Base-by-base conservation (phyloP, 2,329 filamentous ascomycete species). In the Hansfordia pulvinata region DNA sequence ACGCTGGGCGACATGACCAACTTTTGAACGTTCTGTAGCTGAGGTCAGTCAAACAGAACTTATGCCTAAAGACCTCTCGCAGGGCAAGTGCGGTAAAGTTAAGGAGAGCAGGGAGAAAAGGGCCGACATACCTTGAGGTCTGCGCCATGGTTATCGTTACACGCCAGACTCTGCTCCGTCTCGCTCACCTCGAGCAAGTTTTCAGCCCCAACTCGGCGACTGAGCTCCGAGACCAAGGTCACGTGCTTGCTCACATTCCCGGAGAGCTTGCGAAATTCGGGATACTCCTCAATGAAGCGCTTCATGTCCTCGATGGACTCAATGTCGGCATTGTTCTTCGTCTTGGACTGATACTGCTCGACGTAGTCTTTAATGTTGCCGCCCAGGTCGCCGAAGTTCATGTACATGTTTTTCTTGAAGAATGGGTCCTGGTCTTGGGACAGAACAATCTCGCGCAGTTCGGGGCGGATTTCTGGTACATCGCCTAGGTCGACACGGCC, bases 261-360 rank as follows among this genome's bases (percentile, higher is more conserved):
- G 2, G 90, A 94, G 2, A 98, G 70, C 44, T 94, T 93, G 31
- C 90, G 76, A 52, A 98, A 98, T 49, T 98, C 90, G 3, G 90
- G 90, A 47, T 96, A 98, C 45, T 98, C 90, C 52, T 98, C 90
- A 29, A 98, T 92, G 42, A 98, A 98, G 22, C 86, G 82, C 53
- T 98, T 98, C 92, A 98, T 98, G 49, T 98, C 90, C 29, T 79
- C 69, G 46, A 98, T 96, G 10, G 88, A 94, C 47, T 98, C 90
- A 33, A 98, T 86, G 46, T 93, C 90, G 49, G 85, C 82, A 42
- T 77, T 93, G 42, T 79, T 93, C 47, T 96, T 88, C n/a, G 88
- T 93, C 50, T 93, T 94, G 9, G 81, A 84, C 42, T 96, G 90
- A 46, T 96, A 98, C 47, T 96, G 90, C 47, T 93, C 86, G 29